Base-by-base conservation (phyloP, 345 rosid species). In the Capsella bursapastoris region DNA sequence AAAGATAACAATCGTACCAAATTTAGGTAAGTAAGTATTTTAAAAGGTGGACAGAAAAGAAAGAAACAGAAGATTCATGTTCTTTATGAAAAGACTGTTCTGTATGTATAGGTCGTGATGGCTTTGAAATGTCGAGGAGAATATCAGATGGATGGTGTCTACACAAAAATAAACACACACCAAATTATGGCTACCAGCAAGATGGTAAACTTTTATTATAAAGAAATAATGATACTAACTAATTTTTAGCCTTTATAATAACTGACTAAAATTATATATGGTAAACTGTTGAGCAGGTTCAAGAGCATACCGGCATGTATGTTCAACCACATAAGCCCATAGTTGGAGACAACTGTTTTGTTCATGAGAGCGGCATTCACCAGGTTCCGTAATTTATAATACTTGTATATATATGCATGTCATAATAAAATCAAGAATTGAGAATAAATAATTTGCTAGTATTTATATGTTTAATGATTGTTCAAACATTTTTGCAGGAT, bases 311-410 rank as follows among this genome's bases (percentile, higher is more conserved):
- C 0, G 95, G 97, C 22, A 77, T 93, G 79, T 82, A 83, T 16
- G 77, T 89, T 64, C 98, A 91, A 83, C 90, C 96, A 8, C 92
- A 91, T 80, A 93, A 93, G 71, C 97, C 97, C n/a, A 88, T 93
- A 63, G 96, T 93, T 79, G 96, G 98, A 78, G 92, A 81, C 45
- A 90, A 90, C 80, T 91, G 96, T 80, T 92, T 90, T 81, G 93
- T 92, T 81, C 96, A 91, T 78, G 93, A 89, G 75, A 91, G 97
- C 62, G 96, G 97, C 58, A 83, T 89, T 69, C 97, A 88, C 79
- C 92, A 89, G 37, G 48, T 51, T 52, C 13, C 15, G 0, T 37
- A 35, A 8, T 66, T 12, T 67, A 8, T 31, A 45, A 14, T 56
- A 62, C 8, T 34, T 57, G 43, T 32, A 22, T 40, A 38, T 38